A percentile compares a stretch with the other conserved stretches of the same genome.
Evolutionary conservation across 2,329 filamentous ascomycete species (phyloP).

Genomic region (Stemphylium vesicarium): DNA sequence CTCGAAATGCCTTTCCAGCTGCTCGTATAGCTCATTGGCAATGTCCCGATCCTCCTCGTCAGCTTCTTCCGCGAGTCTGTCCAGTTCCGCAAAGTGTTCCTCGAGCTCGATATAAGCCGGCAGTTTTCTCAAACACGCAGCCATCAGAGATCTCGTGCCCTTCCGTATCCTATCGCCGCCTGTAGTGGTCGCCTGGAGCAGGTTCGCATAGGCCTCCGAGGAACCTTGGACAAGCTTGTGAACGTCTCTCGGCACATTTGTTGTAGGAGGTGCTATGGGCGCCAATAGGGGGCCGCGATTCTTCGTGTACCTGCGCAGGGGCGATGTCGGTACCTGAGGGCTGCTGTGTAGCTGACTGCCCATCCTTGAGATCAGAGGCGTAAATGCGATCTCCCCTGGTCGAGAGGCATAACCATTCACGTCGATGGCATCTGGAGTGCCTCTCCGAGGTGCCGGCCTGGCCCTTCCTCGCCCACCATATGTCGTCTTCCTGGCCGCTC

Average conservation of each 20-base stretch:
- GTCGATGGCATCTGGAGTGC: neutral
- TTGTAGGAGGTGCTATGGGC: constrained; percentile 28
- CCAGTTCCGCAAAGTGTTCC: constrained; percentile 45
- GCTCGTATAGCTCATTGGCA: constrained; percentile 47
- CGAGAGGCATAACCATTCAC: constrained; percentile 14
- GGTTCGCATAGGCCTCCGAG: constrained; percentile 42
- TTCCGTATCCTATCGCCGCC: constrained; percentile 29
- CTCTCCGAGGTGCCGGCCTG: constrained; percentile 14
- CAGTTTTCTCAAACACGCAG: constrained; percentile 49
- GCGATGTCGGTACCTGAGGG: constrained; percentile 38
- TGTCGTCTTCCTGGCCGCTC: constrained; percentile 39
- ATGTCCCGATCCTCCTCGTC: constrained; percentile 45
- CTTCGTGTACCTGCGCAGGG: constrained; percentile 29
- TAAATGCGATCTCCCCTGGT: constrained; percentile 46
- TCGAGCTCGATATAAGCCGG: constrained; percentile 51
- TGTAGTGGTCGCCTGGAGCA: constrained; percentile 40
- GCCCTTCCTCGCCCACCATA: constrained; percentile 40
- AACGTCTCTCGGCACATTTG: constrained; percentile 31
- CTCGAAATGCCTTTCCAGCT: constrained; percentile 49
- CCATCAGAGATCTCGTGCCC: constrained; percentile 48
- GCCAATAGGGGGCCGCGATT: constrained; percentile 33
- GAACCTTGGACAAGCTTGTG: constrained; percentile 41
- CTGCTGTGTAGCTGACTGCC: constrained; percentile 36
- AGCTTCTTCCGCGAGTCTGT: constrained; percentile 35
- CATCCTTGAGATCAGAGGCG: constrained; percentile 43